Evolutionary conservation across 495 filamentous ascomycete species (phyloP).

Genomic region (Xylaria palmicola): DNA sequence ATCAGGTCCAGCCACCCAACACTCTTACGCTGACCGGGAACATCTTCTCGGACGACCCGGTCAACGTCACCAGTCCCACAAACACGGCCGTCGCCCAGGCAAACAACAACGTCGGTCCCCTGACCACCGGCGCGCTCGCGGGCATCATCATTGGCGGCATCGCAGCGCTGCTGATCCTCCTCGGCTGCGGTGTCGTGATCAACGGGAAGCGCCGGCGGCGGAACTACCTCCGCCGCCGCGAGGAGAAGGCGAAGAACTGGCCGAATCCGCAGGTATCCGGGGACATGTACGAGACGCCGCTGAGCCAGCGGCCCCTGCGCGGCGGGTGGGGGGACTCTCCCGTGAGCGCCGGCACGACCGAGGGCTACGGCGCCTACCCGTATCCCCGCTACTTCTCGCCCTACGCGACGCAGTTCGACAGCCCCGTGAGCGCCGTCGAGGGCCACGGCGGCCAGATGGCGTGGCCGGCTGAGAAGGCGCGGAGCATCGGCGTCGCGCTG

Average conservation of each 20-base stretch:
- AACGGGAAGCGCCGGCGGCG: conserved; percentile 49
- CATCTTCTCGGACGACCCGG: conserved; percentile 45
- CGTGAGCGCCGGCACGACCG: conserved; percentile 39
- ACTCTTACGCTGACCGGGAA: conserved; percentile 46
- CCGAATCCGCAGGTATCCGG: conserved; percentile 30
- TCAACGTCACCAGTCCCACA: conserved; percentile 43
- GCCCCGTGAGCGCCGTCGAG: conserved; percentile 43
- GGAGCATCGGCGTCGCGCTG: conserved; percentile 28
- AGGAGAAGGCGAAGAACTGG: conserved; percentile 39
- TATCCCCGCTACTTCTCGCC: conserved; percentile 51
- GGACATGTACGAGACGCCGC: conserved; percentile 49
- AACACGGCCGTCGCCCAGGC: conserved; percentile 25
- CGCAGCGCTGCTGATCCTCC: conserved; percentile 39
- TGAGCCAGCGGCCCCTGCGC: conserved; percentile 45
- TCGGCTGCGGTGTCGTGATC: conserved; percentile 47
- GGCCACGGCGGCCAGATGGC: conserved; percentile 22
- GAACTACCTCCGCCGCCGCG: conserved; percentile 41
- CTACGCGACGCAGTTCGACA: conserved; percentile 47
- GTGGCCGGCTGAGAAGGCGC: conserved; percentile 28
- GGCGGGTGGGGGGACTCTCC: conserved; percentile 47
- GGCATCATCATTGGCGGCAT: conserved; percentile 52
- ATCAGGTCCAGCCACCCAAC: conserved; percentile 36
- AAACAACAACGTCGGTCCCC: conserved; percentile 27
- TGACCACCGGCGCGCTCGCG: conserved; percentile 50
- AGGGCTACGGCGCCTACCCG: conserved; percentile 16